These are phyloP conservation scores for Malus domestica DNA, from an alignment of 306 rosid genomes.

Conservation along the genomic window DNA sequence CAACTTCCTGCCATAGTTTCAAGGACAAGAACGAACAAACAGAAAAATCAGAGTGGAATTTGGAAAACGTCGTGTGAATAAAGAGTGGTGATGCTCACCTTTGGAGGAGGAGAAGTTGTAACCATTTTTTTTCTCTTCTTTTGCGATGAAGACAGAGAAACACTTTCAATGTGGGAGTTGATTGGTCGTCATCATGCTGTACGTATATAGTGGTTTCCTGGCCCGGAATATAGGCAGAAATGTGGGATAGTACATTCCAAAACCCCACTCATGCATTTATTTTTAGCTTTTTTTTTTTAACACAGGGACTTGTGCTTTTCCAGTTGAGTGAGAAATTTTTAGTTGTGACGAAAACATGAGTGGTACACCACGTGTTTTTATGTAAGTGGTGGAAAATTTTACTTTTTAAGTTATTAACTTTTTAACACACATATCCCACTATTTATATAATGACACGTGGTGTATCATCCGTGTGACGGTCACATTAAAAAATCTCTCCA, in stretches of 20 bases:
- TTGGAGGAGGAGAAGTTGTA: conserved; percentile 51
- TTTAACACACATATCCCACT: too few species aligned
- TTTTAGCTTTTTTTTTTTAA: background rate
- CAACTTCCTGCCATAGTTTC: conserved; percentile 31
- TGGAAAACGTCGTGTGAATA: background rate
- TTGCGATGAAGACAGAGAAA: conserved; percentile 4
- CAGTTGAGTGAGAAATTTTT: background rate
- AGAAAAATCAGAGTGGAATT: background rate
- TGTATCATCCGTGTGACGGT: too few species aligned
- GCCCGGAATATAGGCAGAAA: conserved; percentile 6
- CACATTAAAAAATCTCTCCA: too few species aligned
- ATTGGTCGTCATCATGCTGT: conserved; percentile 15
- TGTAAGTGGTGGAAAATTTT: too few species aligned
- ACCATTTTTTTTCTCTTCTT: conserved; percentile 32
- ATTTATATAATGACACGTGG: too few species aligned
- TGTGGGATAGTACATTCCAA: conserved; percentile 1
- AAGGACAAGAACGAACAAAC: background rate
- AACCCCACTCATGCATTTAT: conserved; percentile 12
- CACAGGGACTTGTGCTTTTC: background rate
- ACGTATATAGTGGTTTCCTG: conserved; percentile 35
- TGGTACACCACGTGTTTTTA: too few species aligned
- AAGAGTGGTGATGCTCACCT: conserved; percentile 24
- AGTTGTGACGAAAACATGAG: too few species aligned
- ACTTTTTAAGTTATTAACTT: too few species aligned
- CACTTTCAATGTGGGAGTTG: conserved; percentile 17